Evolutionary conservation across 129 eudicot species (phyloP), one percentile per base, ranked within the genome.

Genomic region (Escallonia herrerae): DNA sequence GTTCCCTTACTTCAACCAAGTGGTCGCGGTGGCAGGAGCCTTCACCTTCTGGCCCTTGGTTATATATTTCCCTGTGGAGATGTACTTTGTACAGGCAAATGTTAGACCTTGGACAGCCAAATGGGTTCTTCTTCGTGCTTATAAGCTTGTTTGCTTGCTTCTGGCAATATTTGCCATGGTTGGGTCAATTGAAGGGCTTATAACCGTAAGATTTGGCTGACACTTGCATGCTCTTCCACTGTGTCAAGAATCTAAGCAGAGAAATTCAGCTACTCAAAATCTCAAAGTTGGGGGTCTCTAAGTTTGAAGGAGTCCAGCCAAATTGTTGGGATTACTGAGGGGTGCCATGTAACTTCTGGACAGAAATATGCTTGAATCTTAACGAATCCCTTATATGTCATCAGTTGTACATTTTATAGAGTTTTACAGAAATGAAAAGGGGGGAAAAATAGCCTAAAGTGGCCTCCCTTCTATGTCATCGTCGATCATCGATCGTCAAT

Each of bases 1-100:
- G 12, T 78, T 84, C 40, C 86, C 84, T 9, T 84, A 84, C 80
- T 84, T 81, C 73, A 78, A 84, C 40, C 80, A 78, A 40, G 80
- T 78, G 4, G 64, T 84, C 54, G 90, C 84, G 2, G 74, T 81
- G 37, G 66, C 85, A 4, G 90, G 90, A 52, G 76, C 90, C 0
- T 22, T 84, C 45, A 84, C 62, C 22, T 84, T 81, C 50, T 84
- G 84, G 86, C 84, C 90, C 3, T 58, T 81, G 72, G 75, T 80
- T 40, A 78, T 78, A 50, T 76, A 81, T 67, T 81, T 84, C 64
- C 91, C 82, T 0, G 81, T 81, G 8, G 71, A 84, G 63, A 81
- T 81, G 87, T 76, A 75, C 79, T 43, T 70, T 51, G 66, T 58
- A 47, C 82, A 78, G 69, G 79, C 64, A 46, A 75, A 79, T 67